Percentiles rank a stretch among this genome's conserved stretches.
Evolutionary conservation across 768 basidiomycete genomes (phyloP).

Genomic region (Lentinus tigrinus): DNA sequence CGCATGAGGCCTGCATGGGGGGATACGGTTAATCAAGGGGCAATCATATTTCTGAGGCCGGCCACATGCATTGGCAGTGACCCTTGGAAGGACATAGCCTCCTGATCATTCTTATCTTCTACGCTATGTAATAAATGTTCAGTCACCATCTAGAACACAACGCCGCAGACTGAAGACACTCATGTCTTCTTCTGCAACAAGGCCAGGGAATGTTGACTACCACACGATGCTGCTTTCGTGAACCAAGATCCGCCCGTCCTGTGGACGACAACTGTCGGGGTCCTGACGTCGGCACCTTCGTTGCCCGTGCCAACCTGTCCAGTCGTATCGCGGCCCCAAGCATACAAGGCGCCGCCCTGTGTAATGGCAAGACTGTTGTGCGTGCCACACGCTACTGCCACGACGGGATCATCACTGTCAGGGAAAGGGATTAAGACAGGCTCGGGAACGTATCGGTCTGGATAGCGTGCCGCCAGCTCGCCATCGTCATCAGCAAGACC

Average conservation of each 20-base stretch:
- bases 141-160: too few relatives aligned
- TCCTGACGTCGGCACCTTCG: constrained; percentile 55
- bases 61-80: too few relatives aligned
- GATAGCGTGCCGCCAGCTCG: constrained; percentile 46
- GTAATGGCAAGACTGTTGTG: constrained; percentile 71
- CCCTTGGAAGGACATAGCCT: too few relatives aligned
- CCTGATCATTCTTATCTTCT: too few relatives aligned
- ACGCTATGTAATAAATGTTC: too few relatives aligned
- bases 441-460: constrained; percentile 55
- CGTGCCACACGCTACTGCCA: constrained; percentile 57
- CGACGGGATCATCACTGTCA: constrained; percentile 56
- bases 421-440: constrained; percentile 67
- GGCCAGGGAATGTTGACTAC: constrained; percentile 73
- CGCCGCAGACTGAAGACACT: too few relatives aligned
- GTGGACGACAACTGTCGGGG: constrained; percentile 62
- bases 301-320: constrained; percentile 55
- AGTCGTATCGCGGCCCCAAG: constrained; percentile 73
- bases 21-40: too few relatives aligned
- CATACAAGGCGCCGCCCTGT: constrained; percentile 59
- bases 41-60: too few relatives aligned
- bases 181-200: constrained; percentile 47
- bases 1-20: too few relatives aligned
- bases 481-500: constrained; percentile 70
- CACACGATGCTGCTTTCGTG: constrained; percentile 64
- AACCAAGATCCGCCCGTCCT: constrained; percentile 59